Evolutionary conservation across 1,284 basidiomycete species (phyloP).

Genomic region (Ustilago vetiveriae): DNA sequence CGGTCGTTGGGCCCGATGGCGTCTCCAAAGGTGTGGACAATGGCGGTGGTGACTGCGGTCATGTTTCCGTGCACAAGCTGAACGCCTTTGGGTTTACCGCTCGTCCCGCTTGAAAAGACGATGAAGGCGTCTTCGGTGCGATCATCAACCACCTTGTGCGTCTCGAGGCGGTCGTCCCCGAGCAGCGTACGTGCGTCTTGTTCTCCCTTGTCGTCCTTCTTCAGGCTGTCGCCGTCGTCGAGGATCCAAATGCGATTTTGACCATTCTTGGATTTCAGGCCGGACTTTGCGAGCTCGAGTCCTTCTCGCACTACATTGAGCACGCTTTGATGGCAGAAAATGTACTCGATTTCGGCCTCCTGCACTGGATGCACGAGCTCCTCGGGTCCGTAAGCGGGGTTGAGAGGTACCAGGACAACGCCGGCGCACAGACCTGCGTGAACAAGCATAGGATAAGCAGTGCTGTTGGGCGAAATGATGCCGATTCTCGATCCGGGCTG

Average conservation of each 20-base stretch:
- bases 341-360: conserved; percentile 53
- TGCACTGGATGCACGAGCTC: conserved; percentile 60
- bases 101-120: conserved; percentile 62
- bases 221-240: conserved; percentile 56
- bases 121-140: conserved; percentile 51
- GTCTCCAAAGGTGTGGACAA: conserved; percentile 26
- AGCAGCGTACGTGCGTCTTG: conserved; percentile 46
- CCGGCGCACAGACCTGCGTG: conserved; percentile 54
- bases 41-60: conserved; percentile 45
- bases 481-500: conserved; percentile 52
- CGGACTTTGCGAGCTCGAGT: conserved; percentile 39
- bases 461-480: conserved; percentile 63
- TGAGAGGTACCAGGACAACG: conserved; percentile 55
- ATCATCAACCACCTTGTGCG: conserved; percentile 46
- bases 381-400: conserved; percentile 59
- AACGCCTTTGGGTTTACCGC: conserved; percentile 65
- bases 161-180: conserved; percentile 31
- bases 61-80: conserved; percentile 62
- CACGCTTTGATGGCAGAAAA: conserved; percentile 54
- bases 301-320: conserved; percentile 47
- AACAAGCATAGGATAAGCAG: conserved; percentile 50
- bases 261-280: conserved; percentile 35
- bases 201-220: conserved; percentile 47
- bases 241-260: conserved; percentile 58
- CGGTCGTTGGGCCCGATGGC: conserved; percentile 44